Percentiles rank a stretch among this genome's conserved stretches.
phyloP scores from a whole-genome alignment of 1,284 basidiomycete species.

The Sporisorium scitamineum region DNA sequence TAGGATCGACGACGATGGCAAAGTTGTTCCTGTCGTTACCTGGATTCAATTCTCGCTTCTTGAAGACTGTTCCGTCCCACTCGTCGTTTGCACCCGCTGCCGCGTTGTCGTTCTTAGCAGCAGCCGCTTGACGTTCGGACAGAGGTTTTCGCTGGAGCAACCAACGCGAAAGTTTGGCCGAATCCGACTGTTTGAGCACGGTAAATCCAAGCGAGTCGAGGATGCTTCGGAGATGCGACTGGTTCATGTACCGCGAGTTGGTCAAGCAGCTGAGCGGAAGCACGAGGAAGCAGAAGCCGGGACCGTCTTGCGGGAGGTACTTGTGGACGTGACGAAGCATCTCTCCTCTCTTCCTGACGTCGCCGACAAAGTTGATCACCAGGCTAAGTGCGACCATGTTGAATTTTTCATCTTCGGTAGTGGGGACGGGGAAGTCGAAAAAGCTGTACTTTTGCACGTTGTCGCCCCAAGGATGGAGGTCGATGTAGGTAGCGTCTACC shows the following conservation, averaged over 20 bases:
- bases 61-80: constrained; percentile 68
- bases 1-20: constrained; percentile 58
- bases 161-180: constrained; percentile 70
- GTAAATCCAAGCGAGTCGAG: constrained; percentile 68
- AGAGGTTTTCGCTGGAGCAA: constrained; percentile 54
- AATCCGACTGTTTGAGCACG: constrained; percentile 67
- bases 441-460: constrained; percentile 69
- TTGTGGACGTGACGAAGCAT: constrained; percentile 64
- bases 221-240: constrained; percentile 64
- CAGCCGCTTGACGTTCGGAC: constrained; percentile 16
- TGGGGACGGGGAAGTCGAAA: constrained; percentile 67
- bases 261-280: constrained; percentile 70
- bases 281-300: constrained; percentile 70
- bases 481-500: constrained; percentile 69
- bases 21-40: constrained; percentile 70
- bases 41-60: constrained; percentile 64
- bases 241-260: constrained; percentile 69
- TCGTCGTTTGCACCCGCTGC: constrained; percentile 18
- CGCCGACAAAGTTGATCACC: constrained; percentile 71
- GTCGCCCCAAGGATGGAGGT: constrained; percentile 69
- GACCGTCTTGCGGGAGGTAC: constrained; percentile 44
- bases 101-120: constrained; percentile 6
- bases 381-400: constrained; percentile 70
- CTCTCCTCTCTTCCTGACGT: constrained; percentile 65
- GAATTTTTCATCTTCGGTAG: constrained; percentile 48